Evolutionary conservation across 1,284 basidiomycete species (phyloP).

Genomic region (Sphaerobolus stellatus): DNA sequence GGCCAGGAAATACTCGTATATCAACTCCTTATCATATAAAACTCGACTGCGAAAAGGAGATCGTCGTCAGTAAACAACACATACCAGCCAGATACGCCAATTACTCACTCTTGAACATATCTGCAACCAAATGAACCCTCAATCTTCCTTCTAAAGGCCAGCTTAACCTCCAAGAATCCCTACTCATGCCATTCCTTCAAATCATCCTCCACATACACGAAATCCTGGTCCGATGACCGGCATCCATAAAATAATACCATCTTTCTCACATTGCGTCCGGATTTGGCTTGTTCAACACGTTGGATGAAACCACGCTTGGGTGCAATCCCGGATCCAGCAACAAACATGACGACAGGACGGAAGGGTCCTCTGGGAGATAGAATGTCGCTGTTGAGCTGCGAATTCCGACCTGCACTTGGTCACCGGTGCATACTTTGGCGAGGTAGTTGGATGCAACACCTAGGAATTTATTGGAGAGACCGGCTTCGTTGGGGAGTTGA

Average conservation of each 20-base stretch:
- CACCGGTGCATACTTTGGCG: conserved; percentile 40
- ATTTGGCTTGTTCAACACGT: conserved; percentile 47
- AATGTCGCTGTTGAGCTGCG: conserved; percentile 43
- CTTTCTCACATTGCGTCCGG: conserved; percentile 45
- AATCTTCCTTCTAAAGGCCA: conserved; percentile 44
- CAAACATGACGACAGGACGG: conserved; percentile 48
- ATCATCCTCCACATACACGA: conserved; percentile 43
- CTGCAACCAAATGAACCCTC: conserved; percentile 43
- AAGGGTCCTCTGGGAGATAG: conserved; percentile 46
- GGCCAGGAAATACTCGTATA: conserved; percentile 34
- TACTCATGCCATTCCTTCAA: conserved; percentile 43
- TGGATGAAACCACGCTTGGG: conserved; percentile 57
- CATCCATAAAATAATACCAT: conserved; percentile 52
- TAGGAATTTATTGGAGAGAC: conserved; percentile 34
- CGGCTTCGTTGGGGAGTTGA: conserved; percentile 37
- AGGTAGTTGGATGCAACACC: conserved; percentile 54
- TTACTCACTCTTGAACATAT: conserved; percentile 50
- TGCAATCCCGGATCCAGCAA: conserved; percentile 49
- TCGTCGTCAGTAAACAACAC: background rate
- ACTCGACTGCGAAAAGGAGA: conserved; percentile 38
- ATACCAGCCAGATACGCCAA: background rate
- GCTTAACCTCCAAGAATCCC: conserved; percentile 50
- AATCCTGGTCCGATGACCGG: conserved; percentile 43
- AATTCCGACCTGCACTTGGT: conserved; percentile 46
- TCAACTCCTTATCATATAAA: conserved; percentile 42